Conservation (phyloP, 2,329 filamentous ascomycete genomes). For the Colletotrichum tofieldiae region DNA sequence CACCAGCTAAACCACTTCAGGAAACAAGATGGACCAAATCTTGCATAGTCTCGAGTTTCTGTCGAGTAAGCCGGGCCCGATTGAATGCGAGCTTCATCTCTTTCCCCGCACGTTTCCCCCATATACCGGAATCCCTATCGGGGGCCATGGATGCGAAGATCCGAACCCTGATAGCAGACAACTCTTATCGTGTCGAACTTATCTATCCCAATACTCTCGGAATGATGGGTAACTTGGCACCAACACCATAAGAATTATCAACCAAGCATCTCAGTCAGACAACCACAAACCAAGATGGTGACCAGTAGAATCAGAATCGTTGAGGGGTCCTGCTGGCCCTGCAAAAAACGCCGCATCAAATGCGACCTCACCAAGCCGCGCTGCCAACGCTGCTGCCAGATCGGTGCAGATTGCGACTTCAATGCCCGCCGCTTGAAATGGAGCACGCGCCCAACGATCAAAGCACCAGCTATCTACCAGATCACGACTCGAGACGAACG, state of each 20-base stretch:
- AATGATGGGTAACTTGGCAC: background rate
- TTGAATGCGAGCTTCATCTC: background rate
- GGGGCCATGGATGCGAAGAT: background rate
- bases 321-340: slow-evolving; percentile 59
- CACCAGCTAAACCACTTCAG: slow-evolving; percentile 20
- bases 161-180: background rate
- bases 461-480: slow-evolving; percentile 49
- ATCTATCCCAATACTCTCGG: background rate
- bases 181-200: background rate
- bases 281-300: background rate
- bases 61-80: background rate
- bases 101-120: slow-evolving; percentile 19
- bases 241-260: background rate
- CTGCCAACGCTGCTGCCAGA: slow-evolving; percentile 51
- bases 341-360: slow-evolving; percentile 53
- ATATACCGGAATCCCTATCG: slow-evolving; percentile 3
- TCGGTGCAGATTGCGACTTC: slow-evolving; percentile 47
- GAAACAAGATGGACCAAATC: slow-evolving; percentile 25
- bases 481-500: slow-evolving; percentile 47
- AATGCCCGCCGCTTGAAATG: slow-evolving; percentile 59
- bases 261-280: background rate
- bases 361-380: slow-evolving; percentile 52
- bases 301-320: slow-evolving; percentile 26
- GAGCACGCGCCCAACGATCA: slow-evolving; percentile 56
- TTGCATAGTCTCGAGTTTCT: too few species aligned